Evolutionary conservation across 2,329 filamentous ascomycete species (phyloP).

Genomic region (Golovinomyces cichoracearum): DNA sequence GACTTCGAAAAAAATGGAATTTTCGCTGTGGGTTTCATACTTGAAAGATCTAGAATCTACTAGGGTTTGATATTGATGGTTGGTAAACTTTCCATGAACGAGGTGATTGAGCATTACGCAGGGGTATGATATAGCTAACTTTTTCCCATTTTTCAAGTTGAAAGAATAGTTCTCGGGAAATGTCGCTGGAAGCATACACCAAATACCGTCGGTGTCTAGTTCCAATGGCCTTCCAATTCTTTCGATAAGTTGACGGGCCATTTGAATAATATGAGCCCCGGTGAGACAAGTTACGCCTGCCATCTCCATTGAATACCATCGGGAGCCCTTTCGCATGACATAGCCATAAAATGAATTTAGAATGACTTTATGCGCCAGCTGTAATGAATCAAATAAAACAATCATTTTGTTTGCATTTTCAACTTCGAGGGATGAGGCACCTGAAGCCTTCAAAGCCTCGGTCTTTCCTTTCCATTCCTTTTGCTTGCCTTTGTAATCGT

Average conservation of each 20-base stretch:
- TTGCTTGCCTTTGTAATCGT: conserved; percentile 94
- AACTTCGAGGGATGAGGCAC: conserved; percentile 48
- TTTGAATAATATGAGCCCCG: conserved; percentile 85
- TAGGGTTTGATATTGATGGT: conserved; percentile 87
- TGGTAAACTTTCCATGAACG: conserved; percentile 83
- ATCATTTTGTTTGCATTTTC: conserved; percentile 99
- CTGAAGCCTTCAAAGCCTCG: conserved; percentile 57
- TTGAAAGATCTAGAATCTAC: conserved; percentile 53
- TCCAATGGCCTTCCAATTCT: conserved; percentile 78
- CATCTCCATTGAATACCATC: conserved; percentile 99
- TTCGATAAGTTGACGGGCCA: conserved; percentile 82
- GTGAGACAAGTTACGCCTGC: conserved; percentile 94
- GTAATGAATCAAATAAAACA: conserved; percentile 77
- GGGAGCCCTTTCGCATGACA: conserved; percentile 94
- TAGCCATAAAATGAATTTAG: conserved; percentile 98
- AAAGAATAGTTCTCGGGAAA: conserved; percentile 95
- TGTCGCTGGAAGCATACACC: conserved; percentile 91
- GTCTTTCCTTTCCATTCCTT: conserved; percentile 98
- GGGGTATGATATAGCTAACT: conserved; percentile 84
- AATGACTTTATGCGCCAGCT: conserved; percentile 96
- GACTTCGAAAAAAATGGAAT: conserved; percentile 98
- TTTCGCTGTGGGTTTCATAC: conserved; percentile 94
- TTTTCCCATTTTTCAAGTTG: conserved; percentile 87
- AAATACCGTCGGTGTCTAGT: conserved; percentile 94
- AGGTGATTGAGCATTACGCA: conserved; percentile 98